Conservation (phyloP, 2,329 filamentous ascomycete species). For the Cordyceps javanica region DNA sequence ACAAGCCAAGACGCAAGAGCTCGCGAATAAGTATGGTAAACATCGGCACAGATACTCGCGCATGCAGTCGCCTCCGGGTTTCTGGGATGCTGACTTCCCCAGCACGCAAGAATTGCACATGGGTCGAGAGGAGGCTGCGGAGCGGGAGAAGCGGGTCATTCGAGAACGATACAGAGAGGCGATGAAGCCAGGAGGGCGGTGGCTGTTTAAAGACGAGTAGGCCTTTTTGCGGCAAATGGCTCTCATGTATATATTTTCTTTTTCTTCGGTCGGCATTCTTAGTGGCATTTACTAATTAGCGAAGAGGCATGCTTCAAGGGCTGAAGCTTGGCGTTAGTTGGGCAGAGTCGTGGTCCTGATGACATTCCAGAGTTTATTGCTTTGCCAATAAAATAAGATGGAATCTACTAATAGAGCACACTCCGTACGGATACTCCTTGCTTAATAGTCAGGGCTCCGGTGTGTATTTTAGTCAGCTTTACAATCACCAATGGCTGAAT, state of each 20-base stretch:
- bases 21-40: constrained; percentile 70
- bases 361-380: too few relatives aligned
- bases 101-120: constrained; percentile 71
- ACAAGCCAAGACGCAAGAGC: constrained; percentile 66
- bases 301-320: constrained; percentile 2
- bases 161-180: constrained; percentile 75
- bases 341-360: not conserved
- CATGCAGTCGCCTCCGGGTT: constrained; percentile 71
- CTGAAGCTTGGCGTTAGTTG: not conserved
- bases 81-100: constrained; percentile 87
- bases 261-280: not conserved
- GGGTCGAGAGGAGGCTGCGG: constrained; percentile 59
- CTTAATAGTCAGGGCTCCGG: too few relatives aligned
- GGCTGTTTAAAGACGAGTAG: constrained; percentile 77
- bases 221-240: not conserved
- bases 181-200: constrained; percentile 67
- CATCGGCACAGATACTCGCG: constrained; percentile 72
- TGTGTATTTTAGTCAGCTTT: too few relatives aligned
- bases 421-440: too few relatives aligned
- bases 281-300: not conserved
- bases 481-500: too few relatives aligned
- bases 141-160: constrained; percentile 57
- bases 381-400: too few relatives aligned
- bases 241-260: not conserved
- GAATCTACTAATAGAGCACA: too few relatives aligned